A percentile compares a stretch with the other conserved stretches of the same genome.
Evolutionary conservation across 2,329 filamentous ascomycete species (phyloP).

Genomic region (Alternaria angustiovoidea): DNA sequence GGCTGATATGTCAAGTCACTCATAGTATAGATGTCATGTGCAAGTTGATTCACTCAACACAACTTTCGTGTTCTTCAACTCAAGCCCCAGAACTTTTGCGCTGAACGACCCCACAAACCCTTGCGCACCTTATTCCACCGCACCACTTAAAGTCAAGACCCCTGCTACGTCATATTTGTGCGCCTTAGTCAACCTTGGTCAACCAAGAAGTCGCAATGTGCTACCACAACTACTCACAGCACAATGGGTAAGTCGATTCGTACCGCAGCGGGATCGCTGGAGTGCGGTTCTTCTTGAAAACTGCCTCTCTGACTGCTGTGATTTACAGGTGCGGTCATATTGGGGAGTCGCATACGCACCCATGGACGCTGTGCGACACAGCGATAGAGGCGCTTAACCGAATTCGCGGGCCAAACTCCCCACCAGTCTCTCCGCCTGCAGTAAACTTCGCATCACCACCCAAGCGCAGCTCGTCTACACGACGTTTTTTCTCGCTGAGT

Average conservation of each 20-base stretch:
- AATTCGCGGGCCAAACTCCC: slow-evolving; percentile 40
- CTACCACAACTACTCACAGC: slow-evolving; percentile 45
- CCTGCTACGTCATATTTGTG: slow-evolving; percentile 19
- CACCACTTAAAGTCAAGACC: slow-evolving; percentile 7
- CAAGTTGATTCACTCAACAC: slow-evolving; percentile 5
- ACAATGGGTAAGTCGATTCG: slow-evolving; percentile 24
- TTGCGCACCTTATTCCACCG: slow-evolving; percentile 12
- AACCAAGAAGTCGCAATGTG: slow-evolving; percentile 28
- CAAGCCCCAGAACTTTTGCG: slow-evolving; percentile 8
- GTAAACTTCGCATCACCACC: slow-evolving; percentile 20
- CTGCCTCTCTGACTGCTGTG: background rate
- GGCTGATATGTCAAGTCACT: background rate
- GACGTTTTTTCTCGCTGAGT: slow-evolving; percentile 39
- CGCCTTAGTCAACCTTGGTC: background rate
- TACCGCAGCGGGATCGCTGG: background rate
- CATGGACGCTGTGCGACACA: slow-evolving; percentile 40
- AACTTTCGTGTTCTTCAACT: slow-evolving; percentile 4
- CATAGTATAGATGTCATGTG: slow-evolving; percentile 7
- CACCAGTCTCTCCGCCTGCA: slow-evolving; percentile 30
- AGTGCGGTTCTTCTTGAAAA: background rate
- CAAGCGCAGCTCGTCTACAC: slow-evolving; percentile 32
- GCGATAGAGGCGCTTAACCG: slow-evolving; percentile 33
- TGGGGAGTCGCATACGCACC: slow-evolving; percentile 32
- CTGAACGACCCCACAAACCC: slow-evolving; percentile 3
- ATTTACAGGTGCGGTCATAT: slow-evolving; percentile 42